A percentile compares a stretch with the other conserved stretches of the same genome.
Evolutionary conservation across 2,329 filamentous ascomycete species (phyloP).

Genomic region (Talaromyces rugulosus): DNA sequence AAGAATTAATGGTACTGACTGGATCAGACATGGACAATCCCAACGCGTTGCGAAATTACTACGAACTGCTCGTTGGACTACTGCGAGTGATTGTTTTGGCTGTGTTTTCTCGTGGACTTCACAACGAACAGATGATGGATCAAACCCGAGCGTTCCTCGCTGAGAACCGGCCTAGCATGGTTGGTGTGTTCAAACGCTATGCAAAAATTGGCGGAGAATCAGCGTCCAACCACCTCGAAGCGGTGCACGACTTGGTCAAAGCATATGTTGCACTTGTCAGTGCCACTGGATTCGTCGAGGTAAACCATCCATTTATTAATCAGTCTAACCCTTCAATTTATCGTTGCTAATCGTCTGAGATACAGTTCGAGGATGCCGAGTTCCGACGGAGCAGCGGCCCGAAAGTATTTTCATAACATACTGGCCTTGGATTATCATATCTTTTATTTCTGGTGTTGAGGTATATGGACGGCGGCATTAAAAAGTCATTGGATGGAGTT

Average conservation of each 20-base stretch:
- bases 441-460: constrained; percentile 11
- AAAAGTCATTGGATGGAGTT: constrained; percentile 15
- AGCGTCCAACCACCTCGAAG: constrained; percentile 51
- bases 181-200: constrained; percentile 85
- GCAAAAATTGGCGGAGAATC: constrained; percentile 64
- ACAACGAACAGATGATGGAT: constrained; percentile 68
- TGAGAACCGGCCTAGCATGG: constrained; percentile 77
- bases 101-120: constrained; percentile 73
- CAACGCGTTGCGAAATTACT: constrained; percentile 73
- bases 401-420: constrained; percentile 30
- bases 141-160: constrained; percentile 76
- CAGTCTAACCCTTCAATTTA: neutral
- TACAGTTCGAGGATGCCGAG: constrained; percentile 41
- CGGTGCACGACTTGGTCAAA: constrained; percentile 74
- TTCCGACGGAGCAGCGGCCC: constrained; percentile 25
- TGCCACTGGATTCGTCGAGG: constrained; percentile 80
- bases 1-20: constrained; percentile 17
- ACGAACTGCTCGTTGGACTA: constrained; percentile 73
- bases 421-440: neutral
- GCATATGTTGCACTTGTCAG: constrained; percentile 78
- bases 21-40: constrained; percentile 59
- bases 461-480: constrained; percentile 9
- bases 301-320: constrained; percentile 40
- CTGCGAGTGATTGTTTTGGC: constrained; percentile 78
- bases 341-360: constrained; percentile 9